Evolutionary conservation across 116 monocot species (phyloP).

Genomic region (Posidonia oceanica): DNA sequence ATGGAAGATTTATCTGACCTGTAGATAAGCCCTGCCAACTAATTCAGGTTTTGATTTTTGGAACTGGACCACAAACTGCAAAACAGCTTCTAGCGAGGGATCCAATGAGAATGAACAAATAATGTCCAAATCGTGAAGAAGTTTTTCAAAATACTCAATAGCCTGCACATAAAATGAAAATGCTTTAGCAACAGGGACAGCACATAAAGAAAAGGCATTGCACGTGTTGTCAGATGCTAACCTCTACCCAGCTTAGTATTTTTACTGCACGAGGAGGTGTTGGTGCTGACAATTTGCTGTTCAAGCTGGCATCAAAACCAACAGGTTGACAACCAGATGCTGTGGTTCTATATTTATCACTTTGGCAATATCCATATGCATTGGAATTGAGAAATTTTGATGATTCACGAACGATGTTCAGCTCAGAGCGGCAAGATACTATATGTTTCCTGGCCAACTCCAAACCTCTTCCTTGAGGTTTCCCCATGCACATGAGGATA

Average conservation of each 20-base stretch:
- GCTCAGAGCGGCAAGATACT: constrained; percentile 52
- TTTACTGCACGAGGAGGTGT: constrained; percentile 81
- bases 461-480: constrained; percentile 81
- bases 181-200: background rate
- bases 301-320: constrained; percentile 90
- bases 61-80: constrained; percentile 67
- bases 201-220: background rate
- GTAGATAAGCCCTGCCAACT: constrained; percentile 89
- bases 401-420: constrained; percentile 47
- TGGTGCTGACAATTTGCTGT: constrained; percentile 66
- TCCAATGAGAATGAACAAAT: constrained; percentile 68
- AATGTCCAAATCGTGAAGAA: constrained; percentile 71
- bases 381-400: constrained; percentile 52
- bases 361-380: constrained; percentile 23
- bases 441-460: constrained; percentile 89
- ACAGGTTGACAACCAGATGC: constrained; percentile 85
- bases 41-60: constrained; percentile 85
- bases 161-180: constrained; percentile 30
- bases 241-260: constrained; percentile 76
- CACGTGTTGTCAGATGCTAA: constrained; percentile 11
- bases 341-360: constrained; percentile 54
- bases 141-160: constrained; percentile 78
- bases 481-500: constrained; percentile 58
- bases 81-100: constrained; percentile 45
- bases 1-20: constrained; percentile 30